These are phyloP conservation scores for Saitozyma podzolica DNA, from an alignment of 768 basidiomycete species.

Conservation along the genomic window DNA sequence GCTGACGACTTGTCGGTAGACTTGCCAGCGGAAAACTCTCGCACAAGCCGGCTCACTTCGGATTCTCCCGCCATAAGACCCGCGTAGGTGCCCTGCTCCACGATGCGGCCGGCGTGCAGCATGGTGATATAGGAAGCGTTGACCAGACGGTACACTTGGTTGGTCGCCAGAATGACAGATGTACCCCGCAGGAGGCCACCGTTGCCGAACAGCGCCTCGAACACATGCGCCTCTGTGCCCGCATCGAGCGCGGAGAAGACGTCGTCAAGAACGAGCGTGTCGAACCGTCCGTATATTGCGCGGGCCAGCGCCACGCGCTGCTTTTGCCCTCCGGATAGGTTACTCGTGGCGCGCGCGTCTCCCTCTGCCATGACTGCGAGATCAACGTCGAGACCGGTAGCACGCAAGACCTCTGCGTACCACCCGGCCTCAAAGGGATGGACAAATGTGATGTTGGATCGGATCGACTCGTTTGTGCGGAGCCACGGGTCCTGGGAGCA, in stretches of 20 bases:
- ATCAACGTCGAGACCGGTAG: constrained; percentile 15
- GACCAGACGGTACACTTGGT: constrained; percentile 27
- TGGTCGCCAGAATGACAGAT: constrained; percentile 28
- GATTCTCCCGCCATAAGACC: neutral
- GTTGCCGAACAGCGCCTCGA: constrained; percentile 24
- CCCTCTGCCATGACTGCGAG: constrained; percentile 6
- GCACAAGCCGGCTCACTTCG: neutral
- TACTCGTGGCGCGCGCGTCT: constrained; percentile 8
- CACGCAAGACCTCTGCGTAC: constrained; percentile 19
- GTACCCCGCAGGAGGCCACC: constrained; percentile 17
- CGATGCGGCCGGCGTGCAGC: constrained; percentile 13
- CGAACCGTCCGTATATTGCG: constrained; percentile 25
- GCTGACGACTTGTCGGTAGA: neutral
- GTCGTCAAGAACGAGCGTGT: constrained; percentile 32
- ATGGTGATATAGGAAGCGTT: constrained; percentile 21
- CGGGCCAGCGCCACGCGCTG: constrained; percentile 32
- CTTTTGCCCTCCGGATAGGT: constrained; percentile 24
- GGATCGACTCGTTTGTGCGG: constrained; percentile 7
- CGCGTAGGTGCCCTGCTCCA: constrained; percentile 23
- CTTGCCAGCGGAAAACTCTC: constrained; percentile 6
- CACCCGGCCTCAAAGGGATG: constrained; percentile 12
- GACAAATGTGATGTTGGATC: constrained; percentile 21
- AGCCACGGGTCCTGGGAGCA: constrained; percentile 27
- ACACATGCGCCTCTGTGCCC: constrained; percentile 28
- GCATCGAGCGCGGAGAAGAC: constrained; percentile 36